Base-by-base conservation (phyloP, 2,329 filamentous ascomycete genomes). In the Zarea fungicola region DNA sequence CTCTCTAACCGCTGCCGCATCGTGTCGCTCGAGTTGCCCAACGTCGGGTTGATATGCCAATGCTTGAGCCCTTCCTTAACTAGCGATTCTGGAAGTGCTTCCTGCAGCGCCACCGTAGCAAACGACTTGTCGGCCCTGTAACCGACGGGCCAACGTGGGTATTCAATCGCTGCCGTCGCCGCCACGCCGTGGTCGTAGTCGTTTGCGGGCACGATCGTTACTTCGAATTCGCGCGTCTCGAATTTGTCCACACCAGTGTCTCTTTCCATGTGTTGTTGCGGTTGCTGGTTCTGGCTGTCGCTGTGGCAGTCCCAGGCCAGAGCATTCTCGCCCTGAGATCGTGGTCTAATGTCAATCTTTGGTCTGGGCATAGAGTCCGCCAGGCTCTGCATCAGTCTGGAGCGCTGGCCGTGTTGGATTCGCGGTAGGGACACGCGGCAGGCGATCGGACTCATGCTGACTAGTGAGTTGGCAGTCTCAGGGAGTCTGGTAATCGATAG, bases 401-500 rank as follows among this genome's bases (percentile, higher is more conserved):
- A 53, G 52, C 65, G 62, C n/a, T 64, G 58, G 42, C 58, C 60
- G 18, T 64, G 58, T 16, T 59, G 53, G 35, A 50, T 54, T 10
- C 31, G 42, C 14, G 62, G 62, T 2, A 53, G 57, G 31, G 70
- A 54, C 45, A 76, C 56, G 22, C 66, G 65, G 55, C 75, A 79
- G 25, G 65, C 64, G 35, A 80, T 60, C 1, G 77, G 78, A 52
- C 77, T 78, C 32, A 52, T 52, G 22, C 53, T 55, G 31, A 77
- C 51, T n/a, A 80, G 64, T 29, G 56, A 55, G 3, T 54, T 49
- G 11, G 71, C 75, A 11, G 65, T 68, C 4, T 65, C 60, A 14
- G 62, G 57, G 16, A 65, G 68, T 40, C 64, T 66, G 16, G 76
- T 69, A 21, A 81, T 64, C 11, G 72, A 73, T 34, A 81, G 62